phyloP scores from a whole-genome alignment of 805 yeast species.

The Yarrowia sp. region DNA sequence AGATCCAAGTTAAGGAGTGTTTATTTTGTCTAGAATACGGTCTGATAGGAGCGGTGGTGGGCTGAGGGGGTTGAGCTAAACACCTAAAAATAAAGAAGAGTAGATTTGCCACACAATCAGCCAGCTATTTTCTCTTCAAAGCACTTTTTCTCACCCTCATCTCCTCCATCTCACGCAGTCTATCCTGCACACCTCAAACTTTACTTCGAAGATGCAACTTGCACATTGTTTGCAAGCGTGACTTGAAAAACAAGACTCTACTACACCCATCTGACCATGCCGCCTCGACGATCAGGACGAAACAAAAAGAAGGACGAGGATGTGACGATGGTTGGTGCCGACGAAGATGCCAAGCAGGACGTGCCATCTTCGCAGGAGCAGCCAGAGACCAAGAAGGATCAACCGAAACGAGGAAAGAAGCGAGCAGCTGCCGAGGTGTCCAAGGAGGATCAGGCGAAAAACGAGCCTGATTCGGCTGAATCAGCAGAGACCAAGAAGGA shows the following conservation, averaged over 20 bases:
- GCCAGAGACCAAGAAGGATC: slow-evolving; percentile 1
- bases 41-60: no score
- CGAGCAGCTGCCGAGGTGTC: slow-evolving; percentile 22
- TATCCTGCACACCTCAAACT: slow-evolving; percentile 13
- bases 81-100: no score
- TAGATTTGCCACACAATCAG: no score
- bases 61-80: no score
- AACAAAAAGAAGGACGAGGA: slow-evolving; percentile 33
- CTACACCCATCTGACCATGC: slow-evolving; percentile 14
- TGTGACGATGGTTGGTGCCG: slow-evolving; percentile 16
- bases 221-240: slow-evolving; percentile 9
- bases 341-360: slow-evolving; percentile 13
- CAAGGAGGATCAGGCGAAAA: neutral
- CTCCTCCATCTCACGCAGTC: neutral
- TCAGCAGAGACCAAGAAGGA: neutral
- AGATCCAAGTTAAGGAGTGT: neutral
- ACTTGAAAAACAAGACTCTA: neutral
- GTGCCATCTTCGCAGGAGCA: neutral
- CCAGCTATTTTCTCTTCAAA: no score
- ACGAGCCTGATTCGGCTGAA: neutral
- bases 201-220: slow-evolving; percentile 12
- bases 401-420: slow-evolving; percentile 14
- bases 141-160: neutral
- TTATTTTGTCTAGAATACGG: neutral
- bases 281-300: slow-evolving; percentile 35